These are phyloP conservation scores for Cercospora sp. DNA, from an alignment of 2,329 filamentous ascomycete genomes.

Conservation along the genomic window DNA sequence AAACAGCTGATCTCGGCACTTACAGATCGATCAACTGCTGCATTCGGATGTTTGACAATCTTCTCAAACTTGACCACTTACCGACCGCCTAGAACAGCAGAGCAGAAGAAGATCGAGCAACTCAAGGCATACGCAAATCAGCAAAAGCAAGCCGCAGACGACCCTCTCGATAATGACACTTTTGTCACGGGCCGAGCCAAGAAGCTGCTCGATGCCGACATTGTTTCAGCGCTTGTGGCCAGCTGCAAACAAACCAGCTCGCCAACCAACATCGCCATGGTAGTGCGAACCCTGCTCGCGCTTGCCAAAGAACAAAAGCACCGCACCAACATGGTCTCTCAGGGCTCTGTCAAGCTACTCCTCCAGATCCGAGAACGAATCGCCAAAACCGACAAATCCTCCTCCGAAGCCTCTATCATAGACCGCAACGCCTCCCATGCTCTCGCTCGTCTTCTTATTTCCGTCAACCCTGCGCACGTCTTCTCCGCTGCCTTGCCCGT, in stretches of 20 bases:
- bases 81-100: constrained; percentile 74
- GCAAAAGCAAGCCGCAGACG: constrained; percentile 61
- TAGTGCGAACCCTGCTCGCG: constrained; percentile 73
- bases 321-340: constrained; percentile 80
- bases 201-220: constrained; percentile 73
- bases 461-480: constrained; percentile 63
- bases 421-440: constrained; percentile 40
- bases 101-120: constrained; percentile 88
- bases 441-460: constrained; percentile 63
- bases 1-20: constrained; percentile 67
- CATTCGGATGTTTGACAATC: constrained; percentile 84
- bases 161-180: constrained; percentile 73
- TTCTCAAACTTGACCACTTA: constrained; percentile 83
- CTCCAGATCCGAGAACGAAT: constrained; percentile 69
- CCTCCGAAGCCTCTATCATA: constrained; percentile 32
- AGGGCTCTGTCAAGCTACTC: constrained; percentile 86
- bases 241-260: constrained; percentile 48
- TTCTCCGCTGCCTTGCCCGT: constrained; percentile 75
- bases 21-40: constrained; percentile 47
- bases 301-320: constrained; percentile 72
- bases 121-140: constrained; percentile 93
- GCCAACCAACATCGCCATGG: constrained; percentile 67
- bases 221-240: constrained; percentile 74
- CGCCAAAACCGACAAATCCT: constrained; percentile 49
- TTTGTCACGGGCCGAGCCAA: constrained; percentile 75